These are phyloP conservation scores for Hypoxylon sp. DNA, from an alignment of 2,329 filamentous ascomycete genomes.

Conservation along the genomic window DNA sequence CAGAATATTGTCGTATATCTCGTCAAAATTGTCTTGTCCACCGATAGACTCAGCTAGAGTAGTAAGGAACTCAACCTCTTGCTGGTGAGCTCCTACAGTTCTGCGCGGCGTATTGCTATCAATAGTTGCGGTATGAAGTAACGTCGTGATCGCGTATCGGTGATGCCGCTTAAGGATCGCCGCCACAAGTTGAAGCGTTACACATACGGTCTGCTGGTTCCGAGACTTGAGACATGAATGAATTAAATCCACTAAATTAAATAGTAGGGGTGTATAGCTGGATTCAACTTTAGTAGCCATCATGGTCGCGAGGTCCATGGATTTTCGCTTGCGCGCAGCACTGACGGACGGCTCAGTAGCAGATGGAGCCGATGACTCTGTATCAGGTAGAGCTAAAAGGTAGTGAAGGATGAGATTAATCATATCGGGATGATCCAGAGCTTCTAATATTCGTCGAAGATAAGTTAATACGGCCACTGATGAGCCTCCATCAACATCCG, in stretches of 20 bases:
- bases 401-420: constrained; percentile 95
- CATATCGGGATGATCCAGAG: constrained; percentile 92
- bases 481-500: constrained; percentile 95
- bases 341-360: constrained; percentile 69
- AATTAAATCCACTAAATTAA: constrained; percentile 93
- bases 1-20: constrained; percentile 78
- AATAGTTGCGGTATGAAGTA: constrained; percentile 77
- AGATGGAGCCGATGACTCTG: constrained; percentile 56
- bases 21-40: constrained; percentile 78
- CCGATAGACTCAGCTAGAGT: constrained; percentile 77
- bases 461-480: constrained; percentile 97
- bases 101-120: constrained; percentile 69
- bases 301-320: constrained; percentile 86
- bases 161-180: constrained; percentile 90
- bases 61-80: constrained; percentile 81
- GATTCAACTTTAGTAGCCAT: constrained; percentile 81
- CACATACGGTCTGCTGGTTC: constrained; percentile 90
- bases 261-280: constrained; percentile 84
- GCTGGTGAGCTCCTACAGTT: constrained; percentile 81
- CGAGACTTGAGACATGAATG: constrained; percentile 86
- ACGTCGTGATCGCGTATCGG: constrained; percentile 83
- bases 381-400: constrained; percentile 83
- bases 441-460: constrained; percentile 89
- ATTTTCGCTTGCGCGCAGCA: constrained; percentile 85
- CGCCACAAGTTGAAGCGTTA: constrained; percentile 88